Conservation (phyloP, 805 yeast genomes). For the Saccharomycopsis fibuligera region DNA sequence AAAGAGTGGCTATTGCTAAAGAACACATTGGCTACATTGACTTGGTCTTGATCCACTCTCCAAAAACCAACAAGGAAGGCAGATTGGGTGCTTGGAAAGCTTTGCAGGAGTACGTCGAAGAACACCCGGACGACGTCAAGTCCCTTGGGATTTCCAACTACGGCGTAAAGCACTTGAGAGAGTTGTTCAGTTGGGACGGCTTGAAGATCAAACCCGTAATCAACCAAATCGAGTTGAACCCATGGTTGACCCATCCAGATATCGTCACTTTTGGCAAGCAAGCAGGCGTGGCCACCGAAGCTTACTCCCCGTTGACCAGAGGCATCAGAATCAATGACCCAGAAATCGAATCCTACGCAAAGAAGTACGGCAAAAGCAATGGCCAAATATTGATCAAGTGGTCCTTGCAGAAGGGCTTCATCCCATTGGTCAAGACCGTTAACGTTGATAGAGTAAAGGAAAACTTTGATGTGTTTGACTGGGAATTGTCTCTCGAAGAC, state of each 20-base stretch:
- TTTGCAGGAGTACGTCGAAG: conserved; percentile 61
- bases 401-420: conserved; percentile 51
- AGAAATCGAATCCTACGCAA: conserved; percentile 36
- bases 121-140: conserved; percentile 50
- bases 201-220: conserved; percentile 45
- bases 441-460: conserved; percentile 30
- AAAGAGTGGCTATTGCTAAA: conserved; percentile 42
- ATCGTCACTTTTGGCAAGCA: conserved; percentile 38
- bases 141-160: conserved; percentile 77
- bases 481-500: conserved; percentile 35
- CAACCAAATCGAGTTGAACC: conserved; percentile 49
- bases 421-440: conserved; percentile 47
- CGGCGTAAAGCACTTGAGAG: conserved; percentile 52
- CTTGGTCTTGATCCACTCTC: conserved; percentile 59
- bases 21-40: conserved; percentile 51
- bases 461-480: conserved; percentile 37
- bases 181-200: conserved; percentile 50
- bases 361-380: conserved; percentile 35
- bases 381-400: conserved; percentile 53
- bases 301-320: conserved; percentile 60
- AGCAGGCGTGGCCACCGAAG: conserved; percentile 47
- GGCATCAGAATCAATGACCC: conserved; percentile 42
- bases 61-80: conserved; percentile 36
- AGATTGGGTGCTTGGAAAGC: conserved; percentile 64
- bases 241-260: conserved; percentile 39